phyloP scores from a whole-genome alignment of 169 alveolate genomes.

The Cryptosporidium sp. region DNA sequence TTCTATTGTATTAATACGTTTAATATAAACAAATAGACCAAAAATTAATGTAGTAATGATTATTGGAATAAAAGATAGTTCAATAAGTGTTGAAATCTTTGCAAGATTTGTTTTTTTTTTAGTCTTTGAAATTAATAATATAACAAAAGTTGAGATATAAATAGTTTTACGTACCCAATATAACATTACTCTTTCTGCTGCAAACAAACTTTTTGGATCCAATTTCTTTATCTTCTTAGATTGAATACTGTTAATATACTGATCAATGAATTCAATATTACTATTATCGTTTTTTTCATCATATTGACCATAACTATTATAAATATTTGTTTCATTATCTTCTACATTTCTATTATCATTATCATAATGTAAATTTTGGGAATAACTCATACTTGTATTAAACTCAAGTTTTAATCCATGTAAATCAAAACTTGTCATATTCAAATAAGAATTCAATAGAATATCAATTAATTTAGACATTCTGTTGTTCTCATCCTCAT shows the following conservation, averaged over 20 bases:
- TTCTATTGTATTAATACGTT: slow-evolving; percentile 37
- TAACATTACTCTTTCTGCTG: slow-evolving; percentile 84
- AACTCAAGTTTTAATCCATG: slow-evolving; percentile 42
- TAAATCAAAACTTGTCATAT: slow-evolving; percentile 17
- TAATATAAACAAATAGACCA: slow-evolving; percentile 34
- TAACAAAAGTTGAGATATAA: slow-evolving; percentile 77
- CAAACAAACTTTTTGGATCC: slow-evolving; percentile 85
- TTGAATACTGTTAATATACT: slow-evolving; percentile 36
- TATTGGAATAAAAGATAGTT: slow-evolving; percentile 20
- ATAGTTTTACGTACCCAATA: slow-evolving; percentile 82
- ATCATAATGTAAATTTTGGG: neutral
- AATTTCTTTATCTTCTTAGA: slow-evolving; percentile 74
- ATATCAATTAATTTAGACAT: slow-evolving; percentile 6
- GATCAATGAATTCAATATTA: slow-evolving; percentile 22
- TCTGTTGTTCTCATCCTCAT: neutral
- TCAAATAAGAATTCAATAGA: slow-evolving; percentile 34
- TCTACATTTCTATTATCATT: neutral
- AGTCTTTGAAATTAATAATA: slow-evolving; percentile 74
- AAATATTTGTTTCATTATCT: slow-evolving; percentile 14
- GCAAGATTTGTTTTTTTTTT: slow-evolving; percentile 12
- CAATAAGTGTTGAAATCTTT: neutral
- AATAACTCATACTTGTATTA: slow-evolving; percentile 9
- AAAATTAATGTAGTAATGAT: slow-evolving; percentile 17
- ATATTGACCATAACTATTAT: slow-evolving; percentile 32
- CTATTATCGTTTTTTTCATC: slow-evolving; percentile 51